Evolutionary conservation across 768 basidiomycete genomes (phyloP), one percentile per base, ranked within the genome.

Genomic region (Brasilioporus rufonigricans): DNA sequence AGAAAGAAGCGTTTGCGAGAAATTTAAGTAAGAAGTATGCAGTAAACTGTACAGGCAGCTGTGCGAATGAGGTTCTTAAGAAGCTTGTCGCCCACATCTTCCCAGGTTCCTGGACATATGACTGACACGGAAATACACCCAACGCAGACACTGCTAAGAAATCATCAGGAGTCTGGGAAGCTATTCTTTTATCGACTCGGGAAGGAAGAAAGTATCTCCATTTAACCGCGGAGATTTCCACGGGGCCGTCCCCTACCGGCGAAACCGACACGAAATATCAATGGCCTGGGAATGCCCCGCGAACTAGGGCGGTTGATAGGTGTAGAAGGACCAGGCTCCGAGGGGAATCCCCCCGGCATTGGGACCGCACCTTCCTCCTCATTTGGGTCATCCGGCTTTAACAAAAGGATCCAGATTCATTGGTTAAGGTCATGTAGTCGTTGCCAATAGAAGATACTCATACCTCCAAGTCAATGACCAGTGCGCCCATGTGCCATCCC

Each of bases 401-500:
- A 56, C 40, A 23, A 51, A 47, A 36, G 39, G 12, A 48, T 18
- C 12, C 24, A 19, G 9, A 5, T 52, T 39, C 44, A 19, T 11
- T 31, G 16, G 46, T 61, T 43, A 61, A 31, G 12, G 46, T 11
- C 43, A 21, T 7, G 21, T 33, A 8, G 19, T 48, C 41, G 48
- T 23, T n/a, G 33, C 12, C 27, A 13, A 21, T 18, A 26, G 5
- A 48, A 38, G 40, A 55, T 12, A 16, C 16, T 35, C 63, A 32
- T 53, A 89, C 90, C 76, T 92, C 85, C 26, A 93, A 74, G 66
- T 93, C 90, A 38, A 96, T 86, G 4, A 91, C 90, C 44, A 98
- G 74, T 1, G 93, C 92, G 9, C 93, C 94, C 52, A 82, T 89
- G 63, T 98, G 95, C 94, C 93, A 96, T 11, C 95, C 95, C 0